Evolutionary conservation across 371 early-diverging fungal genomes (phyloP).

Genomic region (Ecytonucleospora hepatopenaei): DNA sequence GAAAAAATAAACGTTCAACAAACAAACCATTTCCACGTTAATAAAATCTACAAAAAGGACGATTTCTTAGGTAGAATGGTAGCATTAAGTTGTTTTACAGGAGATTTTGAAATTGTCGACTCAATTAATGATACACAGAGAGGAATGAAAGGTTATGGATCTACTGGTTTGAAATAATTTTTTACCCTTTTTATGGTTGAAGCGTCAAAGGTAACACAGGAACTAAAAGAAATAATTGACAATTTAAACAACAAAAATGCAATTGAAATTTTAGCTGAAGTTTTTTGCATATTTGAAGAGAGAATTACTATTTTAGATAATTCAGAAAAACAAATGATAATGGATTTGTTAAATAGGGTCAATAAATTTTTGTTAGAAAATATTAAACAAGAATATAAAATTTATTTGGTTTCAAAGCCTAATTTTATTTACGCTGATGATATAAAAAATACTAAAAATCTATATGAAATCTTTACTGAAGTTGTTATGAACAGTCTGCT

Average conservation of each 20-base stretch:
- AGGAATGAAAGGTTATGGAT: conserved; percentile 19
- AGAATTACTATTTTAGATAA: neutral
- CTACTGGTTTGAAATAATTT: conserved; percentile 13
- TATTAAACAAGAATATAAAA: neutral
- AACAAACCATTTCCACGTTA: conserved; percentile 1
- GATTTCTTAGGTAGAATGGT: neutral
- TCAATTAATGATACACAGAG: conserved; percentile 7
- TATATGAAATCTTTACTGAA: neutral
- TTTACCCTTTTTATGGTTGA: no score
- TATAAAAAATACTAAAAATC: neutral
- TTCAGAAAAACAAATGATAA: neutral
- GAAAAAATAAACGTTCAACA: neutral
- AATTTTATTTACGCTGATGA: neutral
- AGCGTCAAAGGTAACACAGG: no score
- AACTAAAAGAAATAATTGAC: no score
- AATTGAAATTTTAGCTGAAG: no score
- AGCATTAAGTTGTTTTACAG: neutral
- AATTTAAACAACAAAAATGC: no score
- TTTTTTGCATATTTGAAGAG: neutral
- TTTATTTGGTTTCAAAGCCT: neutral
- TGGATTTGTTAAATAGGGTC: neutral
- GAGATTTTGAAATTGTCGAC: neutral
- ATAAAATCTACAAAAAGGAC: neutral
- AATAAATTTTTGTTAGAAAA: neutral
- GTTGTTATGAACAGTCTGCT: neutral